Evolutionary conservation across 177 flowering plant genomes (phyloP).

Genomic region (Telopea speciosissima): DNA sequence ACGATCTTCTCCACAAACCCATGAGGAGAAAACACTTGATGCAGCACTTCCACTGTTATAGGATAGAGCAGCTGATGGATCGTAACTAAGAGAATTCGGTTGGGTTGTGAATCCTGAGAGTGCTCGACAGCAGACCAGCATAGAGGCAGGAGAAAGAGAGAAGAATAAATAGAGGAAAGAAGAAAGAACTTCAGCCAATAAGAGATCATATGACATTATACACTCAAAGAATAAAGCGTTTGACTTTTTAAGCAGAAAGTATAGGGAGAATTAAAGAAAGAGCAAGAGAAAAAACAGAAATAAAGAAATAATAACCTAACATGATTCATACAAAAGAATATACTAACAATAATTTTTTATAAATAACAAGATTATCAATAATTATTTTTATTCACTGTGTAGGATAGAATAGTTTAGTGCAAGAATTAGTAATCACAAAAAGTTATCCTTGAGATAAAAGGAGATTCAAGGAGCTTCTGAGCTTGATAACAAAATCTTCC

Average conservation of each 20-base stretch:
- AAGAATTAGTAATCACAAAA: background rate
- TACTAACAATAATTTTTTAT: too few relatives aligned
- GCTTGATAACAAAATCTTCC: background rate
- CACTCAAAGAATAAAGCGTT: background rate
- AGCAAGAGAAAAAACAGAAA: background rate
- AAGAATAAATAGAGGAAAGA: conserved; percentile 31
- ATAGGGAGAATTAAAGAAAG: background rate
- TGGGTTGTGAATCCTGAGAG: conserved; percentile 81
- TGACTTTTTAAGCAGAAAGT: conserved; percentile 6
- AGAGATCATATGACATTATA: conserved; percentile 6
- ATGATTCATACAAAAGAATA: too few relatives aligned
- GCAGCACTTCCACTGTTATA: conserved; percentile 98
- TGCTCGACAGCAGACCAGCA: conserved; percentile 57
- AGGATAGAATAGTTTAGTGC: background rate
- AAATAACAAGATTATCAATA: too few relatives aligned
- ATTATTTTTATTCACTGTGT: too few relatives aligned
- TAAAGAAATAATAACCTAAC: background rate
- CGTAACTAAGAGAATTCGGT: conserved; percentile 95
- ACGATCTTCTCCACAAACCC: conserved; percentile 99
- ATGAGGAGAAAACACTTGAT: conserved; percentile 99
- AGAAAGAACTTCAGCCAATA: conserved; percentile 14
- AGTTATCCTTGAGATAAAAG: background rate
- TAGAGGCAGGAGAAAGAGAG: conserved; percentile 53
- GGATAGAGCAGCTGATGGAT: conserved; percentile 99
- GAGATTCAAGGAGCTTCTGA: background rate